Base-by-base conservation (phyloP, 129 eudicot species). In the Escallonia herrerae region DNA sequence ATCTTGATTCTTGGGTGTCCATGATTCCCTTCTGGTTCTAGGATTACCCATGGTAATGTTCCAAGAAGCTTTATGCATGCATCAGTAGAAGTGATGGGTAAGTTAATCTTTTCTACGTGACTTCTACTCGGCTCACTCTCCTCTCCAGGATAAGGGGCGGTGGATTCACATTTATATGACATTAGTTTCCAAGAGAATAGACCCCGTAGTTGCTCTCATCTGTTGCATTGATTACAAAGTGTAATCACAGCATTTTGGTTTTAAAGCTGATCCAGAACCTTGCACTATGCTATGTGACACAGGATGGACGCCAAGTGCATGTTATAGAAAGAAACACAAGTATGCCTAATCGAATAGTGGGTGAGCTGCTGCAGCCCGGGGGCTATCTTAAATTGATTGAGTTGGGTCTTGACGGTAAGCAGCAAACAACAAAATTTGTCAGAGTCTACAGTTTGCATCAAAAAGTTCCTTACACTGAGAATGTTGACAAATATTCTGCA, bases 351-450 rank as follows among this genome's bases (percentile, higher is more conserved):
- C 78, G 90, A 63, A 77, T 84, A 33, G 86, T 84, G 13, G 86
- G 86, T 56, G 89, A 83, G 60, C 68, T 80, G 74, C 78, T 83
- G 61, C 89, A 83, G 63, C 89, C 89, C 4, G 89, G 89, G 51
- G 89, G 89, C 49, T 83, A 79, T 63, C 62, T 79, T 57, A 83
- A 83, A 74, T 45, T 83, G 52, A 76, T 76, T 39, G 72, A 80
- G 66, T 72, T 83, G 71, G 89, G 74, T 37, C 80, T 80, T 66
- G 90, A 84, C 72, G 86, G 90, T 84, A 62, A 47, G 72, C 57
- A 63, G 38, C 5, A 43, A 39, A 6, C 6, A 49, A 40, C 55
- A 10, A 46, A 44, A 39, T 43, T 15, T 13, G 6, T 63, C 14
- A n/a, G 3, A 37, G 6, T 58, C 13, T 22, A 8, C 14, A 3